These are phyloP conservation scores for Pyrenophora graminea DNA, from an alignment of 2,329 filamentous ascomycete genomes.

Conservation along the genomic window DNA sequence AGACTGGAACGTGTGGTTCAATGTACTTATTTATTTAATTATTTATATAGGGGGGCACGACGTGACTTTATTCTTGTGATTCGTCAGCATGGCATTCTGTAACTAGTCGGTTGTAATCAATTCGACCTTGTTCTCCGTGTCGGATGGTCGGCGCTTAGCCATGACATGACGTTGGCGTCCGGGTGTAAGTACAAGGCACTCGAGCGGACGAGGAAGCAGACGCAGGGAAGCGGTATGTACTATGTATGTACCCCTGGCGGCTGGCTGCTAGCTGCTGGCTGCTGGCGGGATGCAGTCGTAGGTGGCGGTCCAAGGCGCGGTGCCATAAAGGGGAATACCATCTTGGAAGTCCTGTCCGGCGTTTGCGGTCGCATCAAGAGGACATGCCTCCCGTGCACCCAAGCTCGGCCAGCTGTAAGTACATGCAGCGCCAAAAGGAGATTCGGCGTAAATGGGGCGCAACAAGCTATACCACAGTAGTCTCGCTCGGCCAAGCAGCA, in stretches of 20 bases:
- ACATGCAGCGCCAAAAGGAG: not conserved
- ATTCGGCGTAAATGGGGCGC: not conserved
- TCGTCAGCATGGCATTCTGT: not conserved
- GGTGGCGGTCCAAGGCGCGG: too few relatives aligned
- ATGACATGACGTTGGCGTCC: constrained; percentile 16
- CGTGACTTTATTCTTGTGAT: too few relatives aligned
- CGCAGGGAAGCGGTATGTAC: constrained; percentile 1
- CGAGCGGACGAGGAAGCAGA: constrained; percentile 10
- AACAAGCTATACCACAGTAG: too few relatives aligned
- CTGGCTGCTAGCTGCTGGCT: not conserved
- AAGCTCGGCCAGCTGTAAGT: not conserved
- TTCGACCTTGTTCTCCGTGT: not conserved
- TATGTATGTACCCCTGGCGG: constrained; percentile 4
- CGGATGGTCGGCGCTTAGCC: constrained; percentile 9
- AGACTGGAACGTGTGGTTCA: not conserved
- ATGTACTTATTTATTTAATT: too few relatives aligned
- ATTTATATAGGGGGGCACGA: too few relatives aligned
- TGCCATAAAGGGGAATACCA: too few relatives aligned
- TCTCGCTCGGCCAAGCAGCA: too few relatives aligned
- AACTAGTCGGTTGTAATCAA: too few relatives aligned
- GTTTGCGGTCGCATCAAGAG: not conserved
- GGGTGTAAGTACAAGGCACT: constrained; percentile 1
- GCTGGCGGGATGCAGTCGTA: constrained; percentile 2
- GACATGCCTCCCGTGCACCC: not conserved
- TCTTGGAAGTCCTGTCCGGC: not conserved